Evolutionary conservation across 208 protist genomes (phyloP), one percentile per base, ranked within the genome.

Genomic region (Tetramitus jugosus): DNA sequence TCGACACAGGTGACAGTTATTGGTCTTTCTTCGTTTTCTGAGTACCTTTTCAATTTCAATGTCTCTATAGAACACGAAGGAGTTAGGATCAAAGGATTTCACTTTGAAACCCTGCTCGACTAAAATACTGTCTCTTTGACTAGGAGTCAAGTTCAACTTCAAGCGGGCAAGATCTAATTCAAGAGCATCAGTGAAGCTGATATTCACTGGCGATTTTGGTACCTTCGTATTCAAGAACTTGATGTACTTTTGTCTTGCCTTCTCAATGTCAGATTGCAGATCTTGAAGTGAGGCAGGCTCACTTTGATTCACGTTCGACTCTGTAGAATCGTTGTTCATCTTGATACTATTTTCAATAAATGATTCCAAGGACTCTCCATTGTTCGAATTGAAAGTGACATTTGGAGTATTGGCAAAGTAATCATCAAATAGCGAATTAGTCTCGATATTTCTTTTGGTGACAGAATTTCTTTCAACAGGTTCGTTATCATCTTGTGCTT

Each of bases 101-200:
- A 74, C 39, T 37, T 74, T 74, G 23, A 40, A 74, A 23, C 42
- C 42, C 10, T 45, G 1, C 23, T 74, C 3, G 23, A 74, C 10
- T 14, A 74, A 52, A 39, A 53, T 43, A 26, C 33, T 53, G 23
- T 74, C 67, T 53, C 67, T 45, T 56, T 74, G n/a, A n/a, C 7
- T 17, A 20, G 67, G 1, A 20, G n/a, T 56, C 8, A 74, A 14
- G n/a, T 39, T 29, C 4, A 45, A 39, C 37, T 74, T 74, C 10
- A 74, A 53, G 3, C 67, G 3, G 23, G 29, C 26, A 6, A 74
- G 26, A 53, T 74, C 67, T 43, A 74, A 74, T 53, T 53, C 43
- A 26, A 74, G 35, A 35, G 42, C 1, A n/a, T 74, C 42, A 10
- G 39, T 74, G 37, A 74, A 74, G 3, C 23, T 53, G 17, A 74